A percentile compares a stretch with the other conserved stretches of the same genome.
Conservation (phyloP, 208 protist genomes). For the Ichthyophonus hoferi region DNA sequence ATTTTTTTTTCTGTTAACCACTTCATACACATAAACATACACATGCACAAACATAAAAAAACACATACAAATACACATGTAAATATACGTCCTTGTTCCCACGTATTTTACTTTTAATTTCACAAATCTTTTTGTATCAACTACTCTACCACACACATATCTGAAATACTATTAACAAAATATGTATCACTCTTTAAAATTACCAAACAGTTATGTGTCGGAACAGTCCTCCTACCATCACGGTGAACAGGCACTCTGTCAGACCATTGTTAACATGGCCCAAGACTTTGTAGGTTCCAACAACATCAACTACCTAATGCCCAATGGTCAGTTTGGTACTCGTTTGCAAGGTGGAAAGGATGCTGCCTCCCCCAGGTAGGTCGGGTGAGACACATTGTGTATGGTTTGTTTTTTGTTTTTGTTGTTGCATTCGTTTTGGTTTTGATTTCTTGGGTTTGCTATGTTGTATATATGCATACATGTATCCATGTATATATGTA, state of each 20-base stretch:
- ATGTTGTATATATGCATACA: too few relatives aligned
- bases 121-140: neutral
- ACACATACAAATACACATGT: neutral
- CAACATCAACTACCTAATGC: conserved; percentile 96
- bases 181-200: too few relatives aligned
- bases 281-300: conserved; percentile 96
- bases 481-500: too few relatives aligned
- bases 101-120: neutral
- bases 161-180: too few relatives aligned
- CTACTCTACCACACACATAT: too few relatives aligned
- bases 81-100: neutral
- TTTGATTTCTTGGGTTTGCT: neutral
- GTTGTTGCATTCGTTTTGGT: conserved; percentile 47
- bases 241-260: conserved; percentile 91
- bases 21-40: neutral
- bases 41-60: neutral
- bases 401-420: conserved; percentile 94
- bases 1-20: too few relatives aligned
- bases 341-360: conserved; percentile 95
- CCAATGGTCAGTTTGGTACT: conserved; percentile 98
- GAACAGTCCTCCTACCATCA: conserved; percentile 99
- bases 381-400: conserved; percentile 38
- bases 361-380: conserved; percentile 74
- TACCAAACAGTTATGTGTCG: conserved; percentile 71
- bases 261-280: conserved; percentile 97